Conservation (phyloP, 1,284 basidiomycete genomes). For the Termitomyces sp. region DNA sequence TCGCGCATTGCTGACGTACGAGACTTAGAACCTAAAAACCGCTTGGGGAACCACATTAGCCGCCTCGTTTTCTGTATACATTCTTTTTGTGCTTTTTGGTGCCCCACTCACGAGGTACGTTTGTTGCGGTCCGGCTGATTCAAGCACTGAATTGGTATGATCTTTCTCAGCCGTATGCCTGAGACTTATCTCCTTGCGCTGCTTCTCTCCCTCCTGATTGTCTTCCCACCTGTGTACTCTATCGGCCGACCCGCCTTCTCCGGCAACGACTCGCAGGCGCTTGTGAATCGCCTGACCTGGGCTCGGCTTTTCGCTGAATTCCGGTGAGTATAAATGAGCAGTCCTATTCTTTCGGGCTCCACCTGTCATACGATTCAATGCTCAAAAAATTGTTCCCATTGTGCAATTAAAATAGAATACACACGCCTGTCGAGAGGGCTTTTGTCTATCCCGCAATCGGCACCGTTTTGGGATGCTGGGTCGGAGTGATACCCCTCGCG, state of each 20-base stretch:
- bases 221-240: conserved; percentile 66
- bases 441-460: conserved; percentile 78
- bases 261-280: conserved; percentile 30
- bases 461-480: conserved; percentile 72
- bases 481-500: conserved; percentile 76
- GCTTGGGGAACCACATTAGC: conserved; percentile 52
- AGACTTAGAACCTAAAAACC: conserved; percentile 36
- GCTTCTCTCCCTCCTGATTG: conserved; percentile 62
- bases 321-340: conserved; percentile 47
- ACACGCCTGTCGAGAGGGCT: conserved; percentile 66
- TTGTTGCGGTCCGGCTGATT: background rate
- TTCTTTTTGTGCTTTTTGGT: conserved; percentile 64
- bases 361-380: background rate
- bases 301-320: conserved; percentile 75
- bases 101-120: conserved; percentile 51
- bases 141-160: background rate
- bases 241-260: conserved; percentile 58
- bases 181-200: conserved; percentile 68
- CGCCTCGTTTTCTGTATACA: conserved; percentile 43
- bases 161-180: conserved; percentile 36
- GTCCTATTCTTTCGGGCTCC: background rate
- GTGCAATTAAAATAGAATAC: conserved; percentile 39
- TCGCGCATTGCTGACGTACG: background rate
- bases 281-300: conserved; percentile 54
- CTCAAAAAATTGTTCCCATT: background rate